A percentile compares a stretch with the other conserved stretches of the same genome.
Evolutionary conservation across 192 early-diverging fungal species (phyloP).

Genomic region (Linnemannia exigua): DNA sequence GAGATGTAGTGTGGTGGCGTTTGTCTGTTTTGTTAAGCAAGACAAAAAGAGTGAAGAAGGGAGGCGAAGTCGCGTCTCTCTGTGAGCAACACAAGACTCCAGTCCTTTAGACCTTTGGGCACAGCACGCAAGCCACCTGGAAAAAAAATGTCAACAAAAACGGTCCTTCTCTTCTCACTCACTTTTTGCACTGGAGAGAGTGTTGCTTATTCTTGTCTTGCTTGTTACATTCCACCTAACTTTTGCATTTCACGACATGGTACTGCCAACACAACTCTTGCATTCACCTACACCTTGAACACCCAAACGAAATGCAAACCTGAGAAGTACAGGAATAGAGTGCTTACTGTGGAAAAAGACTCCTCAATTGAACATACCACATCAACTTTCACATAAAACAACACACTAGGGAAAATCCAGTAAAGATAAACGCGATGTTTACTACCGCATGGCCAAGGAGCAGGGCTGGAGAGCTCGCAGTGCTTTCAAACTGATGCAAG

Average conservation of each 20-base stretch:
- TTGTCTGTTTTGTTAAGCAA: background rate
- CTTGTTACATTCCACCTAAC: background rate
- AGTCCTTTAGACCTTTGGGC: background rate
- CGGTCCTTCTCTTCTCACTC: background rate
- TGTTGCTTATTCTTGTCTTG: constrained; percentile 2
- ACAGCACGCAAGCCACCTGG: constrained; percentile 31
- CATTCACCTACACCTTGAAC: background rate
- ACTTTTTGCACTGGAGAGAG: background rate
- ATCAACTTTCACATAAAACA: too few species aligned
- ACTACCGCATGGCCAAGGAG: constrained; percentile 97
- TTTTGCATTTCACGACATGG: constrained; percentile 3
- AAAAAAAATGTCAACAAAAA: constrained; percentile 26
- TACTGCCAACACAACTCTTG: background rate
- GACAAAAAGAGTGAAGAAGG: background rate
- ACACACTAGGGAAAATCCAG: constrained; percentile 79
- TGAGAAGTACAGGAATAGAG: background rate
- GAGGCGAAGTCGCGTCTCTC: background rate
- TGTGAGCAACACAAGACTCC: too few species aligned
- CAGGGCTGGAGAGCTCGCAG: constrained; percentile 97
- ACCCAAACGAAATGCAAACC: background rate
- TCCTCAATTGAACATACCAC: background rate
- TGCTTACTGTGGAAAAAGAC: background rate
- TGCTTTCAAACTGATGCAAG: constrained; percentile 97
- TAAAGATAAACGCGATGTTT: constrained; percentile 96
- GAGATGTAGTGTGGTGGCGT: background rate